These are phyloP conservation scores for Parathielavia appendiculata DNA, from an alignment of 495 filamentous ascomycete species.

Conservation along the genomic window DNA sequence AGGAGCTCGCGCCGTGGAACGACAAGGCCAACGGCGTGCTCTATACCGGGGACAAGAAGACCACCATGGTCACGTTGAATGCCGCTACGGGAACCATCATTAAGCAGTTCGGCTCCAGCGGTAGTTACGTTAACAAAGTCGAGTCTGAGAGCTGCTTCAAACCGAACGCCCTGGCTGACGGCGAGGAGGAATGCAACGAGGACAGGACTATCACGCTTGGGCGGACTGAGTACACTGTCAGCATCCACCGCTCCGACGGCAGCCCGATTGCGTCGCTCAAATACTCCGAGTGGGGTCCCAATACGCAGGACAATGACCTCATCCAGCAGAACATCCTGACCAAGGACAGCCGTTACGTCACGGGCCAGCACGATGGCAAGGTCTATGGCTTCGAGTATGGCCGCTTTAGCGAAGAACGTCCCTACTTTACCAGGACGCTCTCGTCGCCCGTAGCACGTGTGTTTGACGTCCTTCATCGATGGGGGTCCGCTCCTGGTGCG, in stretches of 20 bases:
- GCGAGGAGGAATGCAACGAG: constrained; percentile 66
- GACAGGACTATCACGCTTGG: constrained; percentile 72
- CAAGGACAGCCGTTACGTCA: constrained; percentile 85
- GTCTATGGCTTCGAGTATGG: constrained; percentile 75
- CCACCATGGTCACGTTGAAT: constrained; percentile 79
- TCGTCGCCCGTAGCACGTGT: constrained; percentile 81
- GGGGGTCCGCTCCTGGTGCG: constrained; percentile 51
- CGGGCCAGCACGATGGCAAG: constrained; percentile 79
- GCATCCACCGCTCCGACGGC: constrained; percentile 69
- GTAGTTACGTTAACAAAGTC: constrained; percentile 39
- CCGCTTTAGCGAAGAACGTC: constrained; percentile 31
- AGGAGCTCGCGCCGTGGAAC: constrained; percentile 62
- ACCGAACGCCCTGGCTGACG: constrained; percentile 56
- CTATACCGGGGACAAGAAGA: constrained; percentile 89
- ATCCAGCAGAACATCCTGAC: constrained; percentile 70
- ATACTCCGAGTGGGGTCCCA: constrained; percentile 93
- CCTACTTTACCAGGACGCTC: constrained; percentile 57
- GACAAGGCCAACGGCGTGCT: constrained; percentile 66
- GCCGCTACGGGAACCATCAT: constrained; percentile 72
- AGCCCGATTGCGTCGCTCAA: constrained; percentile 82
- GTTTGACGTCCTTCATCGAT: constrained; percentile 79
- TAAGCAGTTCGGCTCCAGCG: constrained; percentile 46
- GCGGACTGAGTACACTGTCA: constrained; percentile 80
- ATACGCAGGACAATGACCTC: constrained; percentile 85
- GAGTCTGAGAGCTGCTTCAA: constrained; percentile 53